Evolutionary conservation across 768 basidiomycete species (phyloP).

Genomic region (Rubroboletus pulcherrimus): DNA sequence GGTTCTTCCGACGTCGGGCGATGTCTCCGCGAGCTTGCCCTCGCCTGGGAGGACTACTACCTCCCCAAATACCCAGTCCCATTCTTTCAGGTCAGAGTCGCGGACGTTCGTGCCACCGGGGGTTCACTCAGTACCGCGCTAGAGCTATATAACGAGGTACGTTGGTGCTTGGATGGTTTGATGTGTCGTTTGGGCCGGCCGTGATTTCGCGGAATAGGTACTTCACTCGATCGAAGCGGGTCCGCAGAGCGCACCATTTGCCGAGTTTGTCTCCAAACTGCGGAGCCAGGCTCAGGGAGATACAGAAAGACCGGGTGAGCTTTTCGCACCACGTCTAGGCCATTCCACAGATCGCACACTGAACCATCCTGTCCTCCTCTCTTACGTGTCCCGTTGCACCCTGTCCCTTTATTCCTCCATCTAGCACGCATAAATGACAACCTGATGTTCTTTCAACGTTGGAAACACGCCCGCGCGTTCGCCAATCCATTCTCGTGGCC

Average conservation of each 20-base stretch:
- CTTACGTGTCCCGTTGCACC: background rate
- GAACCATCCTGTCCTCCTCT: background rate
- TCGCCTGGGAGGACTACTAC: conserved; percentile 31
- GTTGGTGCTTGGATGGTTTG: conserved; percentile 1
- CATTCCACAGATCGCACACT: background rate
- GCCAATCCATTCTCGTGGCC: conserved; percentile 34
- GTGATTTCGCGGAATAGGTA: conserved; percentile 13
- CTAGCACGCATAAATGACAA: conserved; percentile 19
- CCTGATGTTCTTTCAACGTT: conserved; percentile 30
- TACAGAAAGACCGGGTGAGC: conserved; percentile 27
- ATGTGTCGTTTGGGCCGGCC: background rate
- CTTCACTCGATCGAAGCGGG: conserved; percentile 18
- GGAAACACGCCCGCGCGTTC: conserved; percentile 31
- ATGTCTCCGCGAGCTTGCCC: conserved; percentile 24
- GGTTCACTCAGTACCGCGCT: conserved; percentile 31
- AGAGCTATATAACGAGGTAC: conserved; percentile 29
- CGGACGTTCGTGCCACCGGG: conserved; percentile 29
- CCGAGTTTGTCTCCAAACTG: conserved; percentile 24
- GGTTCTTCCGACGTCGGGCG: conserved; percentile 18
- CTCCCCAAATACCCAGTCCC: conserved; percentile 30
- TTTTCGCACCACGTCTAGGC: background rate
- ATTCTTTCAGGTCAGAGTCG: conserved; percentile 31
- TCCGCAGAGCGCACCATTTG: conserved; percentile 18
- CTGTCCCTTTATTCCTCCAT: background rate
- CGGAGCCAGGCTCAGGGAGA: conserved; percentile 25